Evolutionary conservation across 768 basidiomycete species (phyloP).

Genomic region (Amanita pseudoporphyria): DNA sequence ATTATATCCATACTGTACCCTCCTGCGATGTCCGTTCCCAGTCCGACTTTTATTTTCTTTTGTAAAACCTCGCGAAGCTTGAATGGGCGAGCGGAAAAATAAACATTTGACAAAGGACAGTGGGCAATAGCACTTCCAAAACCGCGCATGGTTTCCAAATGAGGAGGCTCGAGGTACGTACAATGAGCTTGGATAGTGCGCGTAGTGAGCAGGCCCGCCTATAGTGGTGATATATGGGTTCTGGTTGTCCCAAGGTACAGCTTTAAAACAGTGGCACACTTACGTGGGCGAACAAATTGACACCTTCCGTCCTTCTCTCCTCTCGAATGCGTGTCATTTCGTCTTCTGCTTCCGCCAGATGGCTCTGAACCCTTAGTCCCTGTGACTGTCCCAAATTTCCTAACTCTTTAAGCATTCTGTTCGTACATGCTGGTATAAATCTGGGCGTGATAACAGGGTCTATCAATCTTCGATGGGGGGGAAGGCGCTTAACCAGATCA

Average conservation of each 20-base stretch:
- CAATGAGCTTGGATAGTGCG: slow-evolving; percentile 83
- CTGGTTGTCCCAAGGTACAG: neutral
- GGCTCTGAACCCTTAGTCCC: slow-evolving; percentile 62
- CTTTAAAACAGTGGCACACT: slow-evolving; percentile 4
- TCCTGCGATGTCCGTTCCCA: slow-evolving; percentile 82
- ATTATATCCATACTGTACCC: slow-evolving; percentile 78
- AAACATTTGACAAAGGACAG: slow-evolving; percentile 84
- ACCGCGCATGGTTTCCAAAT: slow-evolving; percentile 39
- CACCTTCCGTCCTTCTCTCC: slow-evolving; percentile 55
- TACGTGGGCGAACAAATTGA: slow-evolving; percentile 68
- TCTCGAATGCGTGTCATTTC: slow-evolving; percentile 63
- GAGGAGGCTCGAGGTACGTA: slow-evolving; percentile 55
- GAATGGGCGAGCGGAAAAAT: slow-evolving; percentile 71
- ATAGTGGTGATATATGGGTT: slow-evolving; percentile 2
- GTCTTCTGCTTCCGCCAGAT: slow-evolving; percentile 73
- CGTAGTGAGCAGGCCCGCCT: slow-evolving; percentile 53
- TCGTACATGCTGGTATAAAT: slow-evolving; percentile 83
- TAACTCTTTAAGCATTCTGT: slow-evolving; percentile 55
- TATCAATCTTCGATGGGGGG: slow-evolving; percentile 41
- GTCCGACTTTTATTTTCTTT: slow-evolving; percentile 56
- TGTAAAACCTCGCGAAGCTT: slow-evolving; percentile 62
- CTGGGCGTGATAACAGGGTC: slow-evolving; percentile 84
- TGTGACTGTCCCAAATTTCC: slow-evolving; percentile 39
- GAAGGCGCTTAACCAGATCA: slow-evolving; percentile 28
- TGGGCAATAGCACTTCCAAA: slow-evolving; percentile 64